Conservation (phyloP, 163 green algal genomes). For the Scenedesmus sp. region DNA sequence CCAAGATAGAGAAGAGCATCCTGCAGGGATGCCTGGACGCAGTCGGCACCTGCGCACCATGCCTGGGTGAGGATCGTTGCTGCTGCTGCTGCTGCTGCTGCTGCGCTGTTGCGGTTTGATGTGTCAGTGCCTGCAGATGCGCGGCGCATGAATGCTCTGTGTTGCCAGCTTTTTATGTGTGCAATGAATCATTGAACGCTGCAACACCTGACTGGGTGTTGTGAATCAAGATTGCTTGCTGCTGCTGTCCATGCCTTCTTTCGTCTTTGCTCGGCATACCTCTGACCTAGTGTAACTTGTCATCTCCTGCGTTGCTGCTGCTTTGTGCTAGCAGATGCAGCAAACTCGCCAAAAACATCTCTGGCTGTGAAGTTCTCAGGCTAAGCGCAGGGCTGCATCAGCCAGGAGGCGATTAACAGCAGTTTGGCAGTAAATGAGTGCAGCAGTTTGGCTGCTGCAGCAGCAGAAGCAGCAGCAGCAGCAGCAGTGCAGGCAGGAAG, state of each 20-base stretch:
- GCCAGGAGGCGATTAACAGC: background rate
- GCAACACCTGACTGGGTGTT: no score
- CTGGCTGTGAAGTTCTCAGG: slow-evolving; percentile 32
- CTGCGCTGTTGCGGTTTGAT: background rate
- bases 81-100: background rate
- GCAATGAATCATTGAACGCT: no score
- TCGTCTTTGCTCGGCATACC: no score
- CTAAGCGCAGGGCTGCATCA: background rate
- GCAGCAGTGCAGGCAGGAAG: background rate
- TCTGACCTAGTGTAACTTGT: no score
- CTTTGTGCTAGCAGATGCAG: slow-evolving; percentile 7
- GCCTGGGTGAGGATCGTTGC: slow-evolving; percentile 28
- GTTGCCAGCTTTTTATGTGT: background rate
- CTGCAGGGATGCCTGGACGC: slow-evolving; percentile 57
- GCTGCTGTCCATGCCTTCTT: no score
- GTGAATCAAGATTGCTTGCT: no score
- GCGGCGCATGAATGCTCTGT: background rate
- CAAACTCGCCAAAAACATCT: background rate
- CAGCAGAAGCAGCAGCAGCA: background rate
- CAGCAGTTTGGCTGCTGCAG: background rate
- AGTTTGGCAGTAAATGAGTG: background rate
- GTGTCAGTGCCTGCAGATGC: background rate
- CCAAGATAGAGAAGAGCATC: slow-evolving; percentile 86
- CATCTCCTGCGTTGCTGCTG: background rate
- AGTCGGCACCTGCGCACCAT: slow-evolving; percentile 38